Evolutionary conservation across 768 basidiomycete genomes (phyloP).

Genomic region (Suillus sp.): DNA sequence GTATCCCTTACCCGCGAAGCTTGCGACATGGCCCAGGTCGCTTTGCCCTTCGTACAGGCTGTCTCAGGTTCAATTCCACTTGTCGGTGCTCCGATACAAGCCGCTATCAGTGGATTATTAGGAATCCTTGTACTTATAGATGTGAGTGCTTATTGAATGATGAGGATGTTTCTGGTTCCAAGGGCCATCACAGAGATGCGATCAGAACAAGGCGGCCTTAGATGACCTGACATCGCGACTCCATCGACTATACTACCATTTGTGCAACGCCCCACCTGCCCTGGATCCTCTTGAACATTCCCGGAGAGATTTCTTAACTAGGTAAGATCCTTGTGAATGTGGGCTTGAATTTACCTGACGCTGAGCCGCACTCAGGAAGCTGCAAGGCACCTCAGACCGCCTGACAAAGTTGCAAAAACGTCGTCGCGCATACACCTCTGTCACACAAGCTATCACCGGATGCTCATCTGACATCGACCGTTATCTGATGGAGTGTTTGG

Average conservation of each 20-base stretch:
- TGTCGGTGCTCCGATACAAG: neutral
- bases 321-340: neutral
- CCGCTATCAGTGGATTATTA: neutral
- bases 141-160: neutral
- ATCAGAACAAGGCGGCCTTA: neutral
- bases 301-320: neutral
- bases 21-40: neutral
- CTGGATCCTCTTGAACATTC: neutral
- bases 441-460: neutral
- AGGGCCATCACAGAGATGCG: neutral
- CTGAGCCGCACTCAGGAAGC: neutral
- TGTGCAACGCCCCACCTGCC: neutral
- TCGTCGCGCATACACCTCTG: neutral
- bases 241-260: neutral
- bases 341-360: neutral
- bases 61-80: neutral
- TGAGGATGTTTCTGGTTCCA: neutral
- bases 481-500: neutral
- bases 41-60: neutral
- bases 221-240: neutral
- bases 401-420: neutral
- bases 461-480: neutral
- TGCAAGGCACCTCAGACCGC: neutral
- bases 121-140: neutral
- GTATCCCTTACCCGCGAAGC: neutral